Conservation (phyloP, 768 basidiomycete species). For the Hirschioporus abietinus region DNA sequence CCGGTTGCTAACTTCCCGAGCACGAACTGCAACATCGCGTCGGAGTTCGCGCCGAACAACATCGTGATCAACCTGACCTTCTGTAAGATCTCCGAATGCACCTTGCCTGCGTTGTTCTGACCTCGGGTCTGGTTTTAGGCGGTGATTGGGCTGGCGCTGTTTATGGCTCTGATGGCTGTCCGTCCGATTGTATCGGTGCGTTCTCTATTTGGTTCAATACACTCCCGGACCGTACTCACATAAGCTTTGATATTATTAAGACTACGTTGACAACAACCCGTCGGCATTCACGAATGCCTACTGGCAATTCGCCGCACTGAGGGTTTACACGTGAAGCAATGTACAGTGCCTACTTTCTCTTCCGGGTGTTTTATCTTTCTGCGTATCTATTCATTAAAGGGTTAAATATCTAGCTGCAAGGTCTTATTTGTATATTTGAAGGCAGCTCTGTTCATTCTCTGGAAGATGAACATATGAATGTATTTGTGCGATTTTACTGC, state of each 20-base stretch:
- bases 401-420: not conserved
- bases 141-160: conserved; percentile 18
- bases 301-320: conserved; percentile 34
- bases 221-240: not conserved
- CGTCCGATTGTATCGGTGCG: conserved; percentile 15
- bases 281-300: conserved; percentile 36
- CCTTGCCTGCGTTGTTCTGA: not conserved
- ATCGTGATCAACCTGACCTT: conserved; percentile 69
- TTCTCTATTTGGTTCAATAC: not conserved
- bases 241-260: not conserved
- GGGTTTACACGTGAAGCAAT: conserved; percentile 25
- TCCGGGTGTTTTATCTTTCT: not conserved
- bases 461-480: not conserved
- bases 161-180: conserved; percentile 16
- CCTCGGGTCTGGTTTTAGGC: conserved; percentile 9
- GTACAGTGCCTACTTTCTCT: not conserved
- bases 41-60: conserved; percentile 50
- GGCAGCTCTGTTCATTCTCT: not conserved
- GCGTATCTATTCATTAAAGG: not conserved
- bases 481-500: too few species aligned
- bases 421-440: not conserved
- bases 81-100: conserved; percentile 34
- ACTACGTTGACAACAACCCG: conserved; percentile 25
- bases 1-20: conserved; percentile 60
- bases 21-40: conserved; percentile 49